A percentile compares a stretch with the other conserved stretches of the same genome.
Evolutionary conservation across 108 stramenopile species (phyloP).

Genomic region (Hondaea fermentalgiana): DNA sequence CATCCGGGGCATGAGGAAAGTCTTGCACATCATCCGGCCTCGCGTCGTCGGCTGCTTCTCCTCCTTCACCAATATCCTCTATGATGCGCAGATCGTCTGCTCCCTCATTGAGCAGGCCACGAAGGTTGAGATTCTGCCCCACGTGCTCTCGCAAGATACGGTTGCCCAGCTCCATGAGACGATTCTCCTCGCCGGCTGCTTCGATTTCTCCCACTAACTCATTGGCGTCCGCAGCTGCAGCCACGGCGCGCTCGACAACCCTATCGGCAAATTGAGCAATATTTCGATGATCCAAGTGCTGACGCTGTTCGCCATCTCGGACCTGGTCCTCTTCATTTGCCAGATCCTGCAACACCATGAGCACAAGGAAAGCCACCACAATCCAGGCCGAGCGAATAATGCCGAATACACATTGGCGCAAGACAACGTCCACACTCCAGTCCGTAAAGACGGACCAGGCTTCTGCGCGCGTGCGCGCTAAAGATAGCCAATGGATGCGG

Average conservation of each 20-base stretch:
- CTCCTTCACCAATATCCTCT: too few relatives aligned
- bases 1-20: background rate
- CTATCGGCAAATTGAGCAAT: background rate
- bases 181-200: background rate
- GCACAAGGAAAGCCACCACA: background rate
- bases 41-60: background rate
- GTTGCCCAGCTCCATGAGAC: constrained; percentile 3
- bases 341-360: background rate
- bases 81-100: background rate
- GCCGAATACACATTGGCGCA: background rate
- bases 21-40: background rate
- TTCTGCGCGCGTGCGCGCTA: background rate
- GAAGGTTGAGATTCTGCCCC: background rate
- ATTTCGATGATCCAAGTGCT: background rate
- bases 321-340: background rate
- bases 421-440: background rate
- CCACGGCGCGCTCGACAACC: background rate
- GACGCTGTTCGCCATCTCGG: background rate
- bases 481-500: background rate
- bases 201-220: background rate
- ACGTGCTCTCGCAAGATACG: background rate
- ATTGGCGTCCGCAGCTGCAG: background rate
- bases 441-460: background rate
- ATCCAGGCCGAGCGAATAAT: background rate
- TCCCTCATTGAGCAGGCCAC: background rate